These are phyloP conservation scores for Leucaena leucocephala DNA, from an alignment of 306 rosid genomes.

Conservation along the genomic window DNA sequence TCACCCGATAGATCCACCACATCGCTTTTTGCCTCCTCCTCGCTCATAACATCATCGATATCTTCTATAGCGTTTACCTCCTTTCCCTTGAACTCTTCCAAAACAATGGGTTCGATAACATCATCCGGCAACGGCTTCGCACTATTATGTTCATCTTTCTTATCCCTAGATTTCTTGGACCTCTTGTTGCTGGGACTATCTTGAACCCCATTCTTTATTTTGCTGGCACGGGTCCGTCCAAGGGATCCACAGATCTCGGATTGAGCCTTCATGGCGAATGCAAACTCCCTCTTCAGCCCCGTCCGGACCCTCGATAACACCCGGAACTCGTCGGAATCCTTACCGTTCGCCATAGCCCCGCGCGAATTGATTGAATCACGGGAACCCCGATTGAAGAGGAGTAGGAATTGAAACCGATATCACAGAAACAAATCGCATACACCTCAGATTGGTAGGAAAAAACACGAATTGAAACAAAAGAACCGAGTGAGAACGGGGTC, in stretches of 20 bases:
- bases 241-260: slow-evolving; percentile 51
- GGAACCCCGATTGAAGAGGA: background rate
- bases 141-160: background rate
- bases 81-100: slow-evolving; percentile 20
- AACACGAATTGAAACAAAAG: background rate
- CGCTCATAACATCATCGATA: slow-evolving; percentile 44
- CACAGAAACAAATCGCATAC: background rate
- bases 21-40: slow-evolving; percentile 78
- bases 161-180: slow-evolving; percentile 35
- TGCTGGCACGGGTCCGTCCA: slow-evolving; percentile 61
- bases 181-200: slow-evolving; percentile 33
- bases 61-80: slow-evolving; percentile 25
- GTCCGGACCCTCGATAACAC: slow-evolving; percentile 69
- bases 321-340: slow-evolving; percentile 67
- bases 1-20: slow-evolving; percentile 73
- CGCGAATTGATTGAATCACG: background rate
- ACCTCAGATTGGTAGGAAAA: background rate
- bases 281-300: slow-evolving; percentile 66
- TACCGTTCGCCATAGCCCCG: slow-evolving; percentile 79
- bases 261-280: slow-evolving; percentile 68
- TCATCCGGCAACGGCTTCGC: background rate
- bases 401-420: background rate
- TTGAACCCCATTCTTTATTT: slow-evolving; percentile 31
- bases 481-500: background rate
- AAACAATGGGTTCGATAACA: slow-evolving; percentile 20